Base-by-base conservation (phyloP, 2,329 filamentous ascomycete genomes). In the Ophiostoma piceae region DNA sequence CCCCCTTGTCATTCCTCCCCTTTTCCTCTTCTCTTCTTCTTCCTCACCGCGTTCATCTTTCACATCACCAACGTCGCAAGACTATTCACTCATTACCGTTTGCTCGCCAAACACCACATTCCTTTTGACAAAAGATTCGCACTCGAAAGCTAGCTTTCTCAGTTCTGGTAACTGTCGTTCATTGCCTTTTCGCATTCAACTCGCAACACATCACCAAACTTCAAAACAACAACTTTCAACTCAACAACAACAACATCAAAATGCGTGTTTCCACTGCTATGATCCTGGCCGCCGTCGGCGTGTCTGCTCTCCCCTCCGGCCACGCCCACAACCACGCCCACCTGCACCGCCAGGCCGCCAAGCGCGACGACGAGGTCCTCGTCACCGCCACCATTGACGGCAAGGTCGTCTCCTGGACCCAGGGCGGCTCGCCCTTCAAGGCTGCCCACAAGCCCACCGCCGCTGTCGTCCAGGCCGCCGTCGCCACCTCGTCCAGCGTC, bases 261-360 rank as follows among this genome's bases (percentile, higher is more conserved):
- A 75, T 75, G 74, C 76, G 74, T 71, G 71, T 76, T 41, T 57
- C 74, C n/a, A 71, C 74, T 22, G 69, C 79, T 57, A 71, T 79
- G 62, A 73, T 79, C 43, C 73, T 77, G 64, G 76, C 77, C 75
- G 77, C 75, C 71, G 70, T 77, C 68, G 76, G 76, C 69, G 78
- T 72, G 32, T 74, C 75, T 9, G 78, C 78, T 19, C 77, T 77
- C 73, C 78, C 78, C 5, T 78, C 77, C 3, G 76, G 75, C 69
- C 65, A 66, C 65, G 22, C 26, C 37, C 78, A 66, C 64, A 37
- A 66, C 35, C 78, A 79, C 67, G 83, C 73, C 69, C 78, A 79
- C 73, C 69, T 75, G 26, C 78, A 80, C 75, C 77, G 76, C 68
- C 73, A 73, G 47, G 72, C 72, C 68, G 73, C 74, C 22, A 47